Conservation (phyloP, 208 protist genomes). For the Vickermania spadyakhi region DNA sequence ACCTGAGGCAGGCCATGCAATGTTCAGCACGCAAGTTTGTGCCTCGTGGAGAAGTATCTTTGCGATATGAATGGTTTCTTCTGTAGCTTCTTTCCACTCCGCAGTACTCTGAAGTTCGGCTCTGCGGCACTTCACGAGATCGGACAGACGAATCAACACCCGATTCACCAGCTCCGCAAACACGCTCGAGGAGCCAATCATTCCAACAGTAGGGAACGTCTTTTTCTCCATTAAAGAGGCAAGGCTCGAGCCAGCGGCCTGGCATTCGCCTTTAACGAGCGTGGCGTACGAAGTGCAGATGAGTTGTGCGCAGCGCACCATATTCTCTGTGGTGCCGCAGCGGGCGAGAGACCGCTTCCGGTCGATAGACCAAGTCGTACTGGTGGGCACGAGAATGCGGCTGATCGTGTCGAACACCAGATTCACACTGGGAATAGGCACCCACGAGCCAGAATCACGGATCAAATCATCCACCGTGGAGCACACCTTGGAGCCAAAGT, state of each 20-base stretch:
- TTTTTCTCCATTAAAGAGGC: neutral
- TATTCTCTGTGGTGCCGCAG: neutral
- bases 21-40: constrained; percentile 48
- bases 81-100: constrained; percentile 1
- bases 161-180: neutral
- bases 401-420: constrained; percentile 53
- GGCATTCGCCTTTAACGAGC: neutral
- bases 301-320: neutral
- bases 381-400: constrained; percentile 35
- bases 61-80: constrained; percentile 1
- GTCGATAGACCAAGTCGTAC: constrained; percentile 1
- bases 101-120: neutral
- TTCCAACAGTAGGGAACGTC: neutral
- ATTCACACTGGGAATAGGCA: constrained; percentile 15
- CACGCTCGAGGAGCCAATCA: neutral
- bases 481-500: neutral
- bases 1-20: constrained; percentile 76
- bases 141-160: neutral
- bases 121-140: neutral
- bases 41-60: constrained; percentile 30
- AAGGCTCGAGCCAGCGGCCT: neutral
- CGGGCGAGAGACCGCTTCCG: constrained; percentile 2
- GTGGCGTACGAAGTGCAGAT: neutral
- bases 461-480: neutral
- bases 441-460: neutral